These are phyloP conservation scores for Sarcomyxa edulis DNA, from an alignment of 768 basidiomycete species.

Conservation along the genomic window DNA sequence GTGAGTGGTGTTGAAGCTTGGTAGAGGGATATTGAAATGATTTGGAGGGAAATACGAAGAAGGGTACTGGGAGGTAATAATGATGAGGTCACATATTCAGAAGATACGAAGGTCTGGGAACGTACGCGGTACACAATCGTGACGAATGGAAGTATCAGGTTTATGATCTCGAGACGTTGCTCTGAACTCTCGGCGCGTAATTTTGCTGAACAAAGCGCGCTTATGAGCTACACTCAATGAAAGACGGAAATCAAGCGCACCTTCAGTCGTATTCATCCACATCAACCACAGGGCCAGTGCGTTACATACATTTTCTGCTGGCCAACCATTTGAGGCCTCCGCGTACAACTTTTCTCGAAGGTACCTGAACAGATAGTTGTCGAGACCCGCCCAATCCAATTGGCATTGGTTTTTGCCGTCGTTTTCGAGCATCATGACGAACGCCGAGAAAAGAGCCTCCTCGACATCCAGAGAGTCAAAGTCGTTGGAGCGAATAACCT, in stretches of 20 bases:
- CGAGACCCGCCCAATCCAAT: conserved; percentile 40
- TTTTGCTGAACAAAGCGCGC: conserved; percentile 15
- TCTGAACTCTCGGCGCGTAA: conserved; percentile 22
- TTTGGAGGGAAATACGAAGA: conserved; percentile 55
- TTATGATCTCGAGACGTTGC: conserved; percentile 22
- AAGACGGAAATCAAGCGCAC: conserved; percentile 20
- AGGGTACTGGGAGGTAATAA: conserved; percentile 36
- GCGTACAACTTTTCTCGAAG: conserved; percentile 37
- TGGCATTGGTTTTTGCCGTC: conserved; percentile 49
- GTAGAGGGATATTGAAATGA: conserved; percentile 52
- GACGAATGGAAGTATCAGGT: conserved; percentile 36
- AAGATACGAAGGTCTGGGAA: conserved; percentile 7
- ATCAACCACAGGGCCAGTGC: conserved; percentile 49
- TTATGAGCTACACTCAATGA: no score
- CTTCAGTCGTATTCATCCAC: conserved; percentile 45
- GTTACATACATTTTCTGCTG: conserved; percentile 39
- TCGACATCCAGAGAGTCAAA: conserved; percentile 26
- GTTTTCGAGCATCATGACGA: conserved; percentile 51
- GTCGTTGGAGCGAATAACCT: conserved; percentile 25
- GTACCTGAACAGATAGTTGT: conserved; percentile 32
- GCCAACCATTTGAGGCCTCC: conserved; percentile 37
- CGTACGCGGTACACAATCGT: conserved; percentile 45
- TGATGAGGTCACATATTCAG: conserved; percentile 7
- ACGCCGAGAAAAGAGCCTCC: conserved; percentile 38
- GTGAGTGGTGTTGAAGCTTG: conserved; percentile 10